Conservation (phyloP, 805 yeast species). For the Teunomyces aglyptinius region DNA sequence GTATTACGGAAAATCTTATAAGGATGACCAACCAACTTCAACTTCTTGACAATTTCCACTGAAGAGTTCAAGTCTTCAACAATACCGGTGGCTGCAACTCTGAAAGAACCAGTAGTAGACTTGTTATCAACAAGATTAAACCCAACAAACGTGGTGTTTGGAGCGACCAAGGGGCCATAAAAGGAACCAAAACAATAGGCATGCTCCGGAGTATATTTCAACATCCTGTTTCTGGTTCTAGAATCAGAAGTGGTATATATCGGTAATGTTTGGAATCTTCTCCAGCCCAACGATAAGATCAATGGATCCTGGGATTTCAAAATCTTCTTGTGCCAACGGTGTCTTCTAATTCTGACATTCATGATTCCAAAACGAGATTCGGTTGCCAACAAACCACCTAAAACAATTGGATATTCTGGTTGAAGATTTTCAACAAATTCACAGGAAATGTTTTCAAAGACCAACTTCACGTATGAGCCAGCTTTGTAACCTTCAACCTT, state of each 20-base stretch:
- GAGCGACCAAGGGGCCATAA: constrained; percentile 96
- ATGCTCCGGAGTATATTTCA: constrained; percentile 97
- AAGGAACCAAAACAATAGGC: constrained; percentile 94
- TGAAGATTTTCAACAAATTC: constrained; percentile 87
- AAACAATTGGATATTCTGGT: constrained; percentile 77
- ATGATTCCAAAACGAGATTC: constrained; percentile 91
- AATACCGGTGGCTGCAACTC: constrained; percentile 96
- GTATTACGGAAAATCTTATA: constrained; percentile 92
- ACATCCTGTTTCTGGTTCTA: constrained; percentile 95
- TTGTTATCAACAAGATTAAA: constrained; percentile 82
- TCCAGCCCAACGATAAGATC: constrained; percentile 93
- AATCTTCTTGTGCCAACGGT: constrained; percentile 97
- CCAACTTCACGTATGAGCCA: constrained; percentile 90
- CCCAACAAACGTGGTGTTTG: constrained; percentile 96
- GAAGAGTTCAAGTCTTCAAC: constrained; percentile 90
- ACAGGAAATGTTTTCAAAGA: constrained; percentile 79
- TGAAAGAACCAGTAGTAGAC: constrained; percentile 83
- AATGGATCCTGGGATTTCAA: constrained; percentile 94
- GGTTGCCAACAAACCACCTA: constrained; percentile 89
- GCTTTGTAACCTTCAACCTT: constrained; percentile 90
- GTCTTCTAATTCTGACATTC: constrained; percentile 93
- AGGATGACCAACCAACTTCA: constrained; percentile 94
- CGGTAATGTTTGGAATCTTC: constrained; percentile 96
- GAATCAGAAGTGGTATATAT: constrained; percentile 96
- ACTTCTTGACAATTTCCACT: constrained; percentile 90